Evolutionary conservation across 176 grass and related monocot species (phyloP).

Genomic region (Aegilops tauschii): DNA sequence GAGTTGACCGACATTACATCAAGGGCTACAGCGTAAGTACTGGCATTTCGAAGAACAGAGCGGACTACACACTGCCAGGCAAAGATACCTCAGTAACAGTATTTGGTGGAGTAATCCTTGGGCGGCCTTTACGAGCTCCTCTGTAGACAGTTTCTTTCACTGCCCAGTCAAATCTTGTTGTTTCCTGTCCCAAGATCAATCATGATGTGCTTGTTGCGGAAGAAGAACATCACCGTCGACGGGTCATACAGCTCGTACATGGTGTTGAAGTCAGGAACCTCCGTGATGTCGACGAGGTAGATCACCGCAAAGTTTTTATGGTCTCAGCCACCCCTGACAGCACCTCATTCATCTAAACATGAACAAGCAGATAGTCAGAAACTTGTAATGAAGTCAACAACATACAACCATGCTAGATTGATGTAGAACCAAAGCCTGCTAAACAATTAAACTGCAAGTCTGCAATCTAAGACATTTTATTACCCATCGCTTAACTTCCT

Average conservation of each 20-base stretch:
- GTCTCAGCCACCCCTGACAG: constrained; percentile 64
- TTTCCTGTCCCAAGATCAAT: constrained; percentile 94
- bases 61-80: neutral
- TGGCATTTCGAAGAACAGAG: too few relatives aligned
- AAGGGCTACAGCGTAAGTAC: neutral
- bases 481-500: neutral
- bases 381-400: neutral
- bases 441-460: neutral
- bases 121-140: constrained; percentile 66
- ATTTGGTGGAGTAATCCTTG: constrained; percentile 82
- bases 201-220: constrained; percentile 95
- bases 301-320: constrained; percentile 89
- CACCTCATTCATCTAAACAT: constrained; percentile 83
- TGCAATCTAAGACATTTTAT: neutral
- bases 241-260: constrained; percentile 93
- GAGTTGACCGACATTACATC: neutral
- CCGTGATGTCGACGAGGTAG: constrained; percentile 71
- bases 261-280: too few relatives aligned
- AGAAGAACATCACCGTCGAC: constrained; percentile 92
- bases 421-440: neutral
- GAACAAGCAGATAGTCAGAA: neutral
- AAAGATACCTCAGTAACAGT: constrained; percentile 50
- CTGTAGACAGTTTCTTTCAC: constrained; percentile 84
- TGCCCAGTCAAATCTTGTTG: constrained; percentile 90
- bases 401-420: neutral